These are phyloP conservation scores for Immersiella caudata DNA, from an alignment of 495 filamentous ascomycete species.

Conservation along the genomic window DNA sequence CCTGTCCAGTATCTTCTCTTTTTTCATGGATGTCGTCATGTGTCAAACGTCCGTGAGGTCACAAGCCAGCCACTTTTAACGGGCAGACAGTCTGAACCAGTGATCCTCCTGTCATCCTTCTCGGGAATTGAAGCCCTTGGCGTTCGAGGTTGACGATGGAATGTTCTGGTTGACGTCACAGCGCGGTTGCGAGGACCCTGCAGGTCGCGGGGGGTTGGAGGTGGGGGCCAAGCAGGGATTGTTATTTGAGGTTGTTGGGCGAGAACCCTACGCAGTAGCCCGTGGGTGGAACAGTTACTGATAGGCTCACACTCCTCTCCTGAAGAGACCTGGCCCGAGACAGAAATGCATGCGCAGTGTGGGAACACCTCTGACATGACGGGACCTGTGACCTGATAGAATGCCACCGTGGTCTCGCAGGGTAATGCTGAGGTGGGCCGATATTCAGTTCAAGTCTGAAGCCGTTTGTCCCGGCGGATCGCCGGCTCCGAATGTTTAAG, in stretches of 20 bases:
- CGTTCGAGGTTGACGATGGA: background rate
- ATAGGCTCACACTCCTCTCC: background rate
- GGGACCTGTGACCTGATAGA: no score
- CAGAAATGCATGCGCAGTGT: background rate
- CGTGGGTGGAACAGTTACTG: background rate
- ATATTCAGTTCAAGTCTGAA: no score
- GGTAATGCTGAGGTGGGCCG: background rate
- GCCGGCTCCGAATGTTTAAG: background rate
- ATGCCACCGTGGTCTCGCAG: background rate
- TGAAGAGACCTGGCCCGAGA: background rate
- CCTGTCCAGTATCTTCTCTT: no score
- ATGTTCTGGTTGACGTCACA: constrained; percentile 9
- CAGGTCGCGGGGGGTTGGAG: background rate
- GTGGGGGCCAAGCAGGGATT: background rate
- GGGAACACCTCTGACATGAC: no score
- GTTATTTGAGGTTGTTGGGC: background rate
- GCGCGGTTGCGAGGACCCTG: constrained; percentile 1
- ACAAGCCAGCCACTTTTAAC: background rate
- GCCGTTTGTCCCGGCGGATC: background rate
- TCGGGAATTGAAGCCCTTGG: background rate
- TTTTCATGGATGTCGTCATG: no score
- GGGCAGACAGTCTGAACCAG: background rate
- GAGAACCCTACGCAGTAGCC: background rate
- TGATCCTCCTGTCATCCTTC: background rate
- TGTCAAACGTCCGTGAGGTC: background rate